phyloP scores from a whole-genome alignment of 2,329 filamentous ascomycete genomes.

The Ophiostoma perfectum region DNA sequence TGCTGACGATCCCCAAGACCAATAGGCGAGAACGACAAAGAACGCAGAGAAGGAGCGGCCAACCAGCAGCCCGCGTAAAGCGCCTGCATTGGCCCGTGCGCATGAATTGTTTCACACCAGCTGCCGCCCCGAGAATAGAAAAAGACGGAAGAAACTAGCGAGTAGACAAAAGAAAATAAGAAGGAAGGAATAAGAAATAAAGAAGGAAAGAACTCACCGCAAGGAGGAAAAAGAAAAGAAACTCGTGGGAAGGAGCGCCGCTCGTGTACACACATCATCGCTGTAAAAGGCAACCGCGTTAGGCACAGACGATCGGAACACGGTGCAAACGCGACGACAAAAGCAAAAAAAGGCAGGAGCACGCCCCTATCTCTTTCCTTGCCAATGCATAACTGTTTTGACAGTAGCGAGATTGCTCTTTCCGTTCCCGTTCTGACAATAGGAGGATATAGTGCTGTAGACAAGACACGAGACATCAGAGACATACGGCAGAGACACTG shows the following conservation, averaged over 20 bases:
- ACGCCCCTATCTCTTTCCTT: neutral
- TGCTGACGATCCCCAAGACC: neutral
- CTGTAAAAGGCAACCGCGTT: too few relatives aligned
- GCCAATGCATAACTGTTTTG: neutral
- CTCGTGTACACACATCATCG: too few relatives aligned
- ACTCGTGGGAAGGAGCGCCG: neutral
- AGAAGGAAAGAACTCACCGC: neutral
- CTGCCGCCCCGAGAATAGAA: neutral
- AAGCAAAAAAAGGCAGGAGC: conserved; percentile 2
- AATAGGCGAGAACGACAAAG: neutral
- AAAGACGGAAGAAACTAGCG: neutral
- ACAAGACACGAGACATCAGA: neutral
- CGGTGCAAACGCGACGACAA: neutral
- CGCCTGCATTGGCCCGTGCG: conserved; percentile 14
- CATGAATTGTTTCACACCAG: conserved; percentile 13
- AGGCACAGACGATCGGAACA: too few relatives aligned
- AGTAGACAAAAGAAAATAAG: neutral
- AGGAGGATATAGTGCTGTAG: neutral
- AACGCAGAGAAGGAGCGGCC: neutral
- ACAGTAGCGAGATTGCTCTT: conserved; percentile 7
- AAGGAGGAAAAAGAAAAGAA: neutral
- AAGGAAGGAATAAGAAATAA: neutral
- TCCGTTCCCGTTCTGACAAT: neutral
- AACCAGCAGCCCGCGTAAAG: neutral
- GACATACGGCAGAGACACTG: neutral